phyloP scores from a whole-genome alignment of 2,329 filamentous ascomycete genomes.

The Triangularia verruculosa region DNA sequence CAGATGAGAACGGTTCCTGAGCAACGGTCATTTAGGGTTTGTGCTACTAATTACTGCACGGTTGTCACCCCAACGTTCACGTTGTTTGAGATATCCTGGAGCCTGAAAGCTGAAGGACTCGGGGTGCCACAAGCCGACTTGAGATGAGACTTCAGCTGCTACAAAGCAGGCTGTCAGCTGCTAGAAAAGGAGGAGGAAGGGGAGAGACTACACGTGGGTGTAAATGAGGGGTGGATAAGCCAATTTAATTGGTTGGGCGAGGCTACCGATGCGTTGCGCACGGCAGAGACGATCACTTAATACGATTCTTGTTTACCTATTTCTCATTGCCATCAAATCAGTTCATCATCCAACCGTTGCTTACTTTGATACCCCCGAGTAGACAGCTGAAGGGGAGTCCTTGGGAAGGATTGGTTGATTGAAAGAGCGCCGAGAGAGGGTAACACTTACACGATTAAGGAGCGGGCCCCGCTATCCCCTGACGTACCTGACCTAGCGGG shows the following conservation, averaged over 20 bases:
- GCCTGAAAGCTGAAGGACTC: neutral
- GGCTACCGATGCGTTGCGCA: neutral
- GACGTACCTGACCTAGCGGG: neutral
- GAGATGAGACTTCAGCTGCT: neutral
- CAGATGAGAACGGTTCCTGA: too few relatives aligned
- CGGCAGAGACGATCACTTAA: neutral
- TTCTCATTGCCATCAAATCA: too few relatives aligned
- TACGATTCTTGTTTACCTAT: neutral
- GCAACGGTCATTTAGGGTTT: neutral
- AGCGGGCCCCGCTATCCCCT: neutral
- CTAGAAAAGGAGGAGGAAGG: neutral
- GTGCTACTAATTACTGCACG: neutral
- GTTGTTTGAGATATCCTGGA: neutral
- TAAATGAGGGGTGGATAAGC: neutral
- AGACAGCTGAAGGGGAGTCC: too few relatives aligned
- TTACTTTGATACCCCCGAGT: too few relatives aligned
- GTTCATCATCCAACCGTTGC: too few relatives aligned
- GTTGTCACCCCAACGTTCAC: neutral
- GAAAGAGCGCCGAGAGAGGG: neutral
- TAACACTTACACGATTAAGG: too few relatives aligned
- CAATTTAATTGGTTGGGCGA: neutral
- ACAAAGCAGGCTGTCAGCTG: neutral
- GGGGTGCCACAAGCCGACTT: neutral
- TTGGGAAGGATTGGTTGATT: too few relatives aligned
- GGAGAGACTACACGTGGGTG: neutral